Conservation (phyloP, 2,329 filamentous ascomycete species). For the Fusarium sp. region DNA sequence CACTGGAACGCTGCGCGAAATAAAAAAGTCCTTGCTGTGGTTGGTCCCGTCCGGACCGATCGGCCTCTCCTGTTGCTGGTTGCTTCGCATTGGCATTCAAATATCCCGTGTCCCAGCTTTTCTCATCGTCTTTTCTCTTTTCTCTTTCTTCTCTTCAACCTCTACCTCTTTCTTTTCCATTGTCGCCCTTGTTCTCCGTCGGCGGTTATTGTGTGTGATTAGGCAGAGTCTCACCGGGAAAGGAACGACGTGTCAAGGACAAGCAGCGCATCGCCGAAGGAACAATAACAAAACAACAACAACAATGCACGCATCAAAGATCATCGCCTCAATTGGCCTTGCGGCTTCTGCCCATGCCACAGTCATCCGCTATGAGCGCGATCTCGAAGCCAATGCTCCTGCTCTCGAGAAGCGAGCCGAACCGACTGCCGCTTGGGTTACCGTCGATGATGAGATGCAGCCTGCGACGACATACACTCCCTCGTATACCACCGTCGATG, state of each 20-base stretch:
- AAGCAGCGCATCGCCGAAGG: not conserved
- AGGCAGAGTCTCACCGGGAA: slow-evolving; percentile 9
- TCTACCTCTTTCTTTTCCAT: slow-evolving; percentile 3
- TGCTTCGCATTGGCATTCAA: slow-evolving; percentile 16
- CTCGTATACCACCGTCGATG: slow-evolving; percentile 56
- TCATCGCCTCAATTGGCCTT: slow-evolving; percentile 47
- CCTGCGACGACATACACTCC: slow-evolving; percentile 61
- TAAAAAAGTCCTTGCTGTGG: slow-evolving; percentile 36
- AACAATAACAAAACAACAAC: slow-evolving; percentile 13
- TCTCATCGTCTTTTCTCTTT: not conserved
- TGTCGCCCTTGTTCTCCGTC: slow-evolving; percentile 27
- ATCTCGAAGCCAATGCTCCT: slow-evolving; percentile 11
- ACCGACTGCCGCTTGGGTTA: slow-evolving; percentile 62
- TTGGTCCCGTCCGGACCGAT: slow-evolving; percentile 38
- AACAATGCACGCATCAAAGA: slow-evolving; percentile 47
- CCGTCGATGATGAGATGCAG: slow-evolving; percentile 58
- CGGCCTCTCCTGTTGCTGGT: slow-evolving; percentile 24
- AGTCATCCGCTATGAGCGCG: slow-evolving; percentile 33
- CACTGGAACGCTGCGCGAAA: slow-evolving; percentile 26
- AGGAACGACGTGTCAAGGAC: slow-evolving; percentile 4
- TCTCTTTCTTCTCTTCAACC: not conserved
- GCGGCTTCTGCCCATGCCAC: slow-evolving; percentile 40
- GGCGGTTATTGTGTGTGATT: slow-evolving; percentile 10
- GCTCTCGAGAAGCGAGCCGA: slow-evolving; percentile 42
- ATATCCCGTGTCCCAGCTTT: slow-evolving; percentile 20